Base-by-base conservation (phyloP, 345 rosid species). In the Isatis tinctoria region DNA sequence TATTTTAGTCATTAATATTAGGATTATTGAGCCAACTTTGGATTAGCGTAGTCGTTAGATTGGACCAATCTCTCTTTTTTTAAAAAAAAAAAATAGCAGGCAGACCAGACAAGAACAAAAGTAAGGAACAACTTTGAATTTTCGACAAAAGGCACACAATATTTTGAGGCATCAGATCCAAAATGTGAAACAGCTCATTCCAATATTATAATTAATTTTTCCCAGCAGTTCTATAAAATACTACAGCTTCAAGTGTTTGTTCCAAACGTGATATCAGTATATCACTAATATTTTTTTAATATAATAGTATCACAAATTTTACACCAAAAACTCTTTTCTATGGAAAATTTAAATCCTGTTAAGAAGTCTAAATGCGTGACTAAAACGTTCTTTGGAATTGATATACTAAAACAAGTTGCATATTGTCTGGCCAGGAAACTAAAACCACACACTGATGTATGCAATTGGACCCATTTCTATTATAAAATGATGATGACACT, bases 91-190 rank as follows among this genome's bases (percentile, higher is more conserved):
- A n/a, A n/a, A 43, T 43, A 43, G 11, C 4, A 30, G 33, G 0
- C 24, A 22, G 24, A 22, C 1, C 24, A 47, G 53, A 48, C 53
- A 11, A 49, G 32, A 51, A 24, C 4, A 32, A 9, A 8, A 57
- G 44, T 36, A 59, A 7, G 30, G 17, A 48, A 26, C 45, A 59
- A 20, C 36, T 64, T 54, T 53, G 51, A 37, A 53, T 37, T 37
- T 18, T 54, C 14, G 4, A 40, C 24, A 40, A 10, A 40, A 10
- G 20, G 28, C 41, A 1, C 65, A 48, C 45, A 33, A 3, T 44
- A 58, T 69, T 58, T 58, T 6, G 36, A 70, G 57, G 65, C 54
- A 41, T 43, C 56, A 41, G 43, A 69, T 57, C 57, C 28, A 30
- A 43, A 13, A 58, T 43, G 20, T 57, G 24, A 33, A 28, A 58